These are phyloP conservation scores for Thecaphora frezii DNA, from an alignment of 1,284 basidiomycete genomes.

Conservation along the genomic window DNA sequence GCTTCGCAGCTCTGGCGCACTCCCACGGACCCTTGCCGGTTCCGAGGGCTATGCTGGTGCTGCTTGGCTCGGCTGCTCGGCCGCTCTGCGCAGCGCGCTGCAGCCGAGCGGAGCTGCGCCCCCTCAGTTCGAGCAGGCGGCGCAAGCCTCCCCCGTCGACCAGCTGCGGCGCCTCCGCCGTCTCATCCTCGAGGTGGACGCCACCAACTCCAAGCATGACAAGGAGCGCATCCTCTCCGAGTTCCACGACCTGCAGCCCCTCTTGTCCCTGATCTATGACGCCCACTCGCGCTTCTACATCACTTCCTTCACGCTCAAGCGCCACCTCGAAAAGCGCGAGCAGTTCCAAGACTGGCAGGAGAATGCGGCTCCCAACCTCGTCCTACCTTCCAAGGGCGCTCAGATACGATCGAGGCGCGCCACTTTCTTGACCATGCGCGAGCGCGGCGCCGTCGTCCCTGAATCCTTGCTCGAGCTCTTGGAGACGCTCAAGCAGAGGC, in stretches of 20 bases:
- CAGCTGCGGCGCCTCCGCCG: constrained; percentile 29
- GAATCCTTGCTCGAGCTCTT: constrained; percentile 22
- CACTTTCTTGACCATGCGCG: constrained; percentile 16
- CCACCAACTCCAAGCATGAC: constrained; percentile 26
- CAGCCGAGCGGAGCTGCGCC: too few species aligned
- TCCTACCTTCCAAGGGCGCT: constrained; percentile 11
- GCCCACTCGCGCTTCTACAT: constrained; percentile 28
- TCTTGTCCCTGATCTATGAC: constrained; percentile 28
- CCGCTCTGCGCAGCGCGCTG: too few species aligned
- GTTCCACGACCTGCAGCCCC: constrained; percentile 19
- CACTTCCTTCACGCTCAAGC: constrained; percentile 22
- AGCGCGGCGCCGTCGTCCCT: constrained; percentile 4
- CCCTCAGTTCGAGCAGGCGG: too few species aligned
- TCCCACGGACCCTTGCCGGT: too few species aligned
- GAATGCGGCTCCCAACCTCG: constrained; percentile 24
- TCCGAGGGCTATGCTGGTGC: too few species aligned
- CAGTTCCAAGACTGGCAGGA: constrained; percentile 24
- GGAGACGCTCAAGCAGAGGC: constrained; percentile 15
- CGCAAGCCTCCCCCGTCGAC: constrained; percentile 16
- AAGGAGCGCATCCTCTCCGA: constrained; percentile 27
- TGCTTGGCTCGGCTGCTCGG: too few species aligned
- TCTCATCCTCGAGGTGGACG: constrained; percentile 32
- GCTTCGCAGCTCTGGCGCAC: too few species aligned
- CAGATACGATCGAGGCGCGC: constrained; percentile 11
- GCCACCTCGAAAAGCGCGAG: constrained; percentile 17